Base-by-base conservation (phyloP, 176 grass and related monocot species). In the Zoysia japonica region DNA sequence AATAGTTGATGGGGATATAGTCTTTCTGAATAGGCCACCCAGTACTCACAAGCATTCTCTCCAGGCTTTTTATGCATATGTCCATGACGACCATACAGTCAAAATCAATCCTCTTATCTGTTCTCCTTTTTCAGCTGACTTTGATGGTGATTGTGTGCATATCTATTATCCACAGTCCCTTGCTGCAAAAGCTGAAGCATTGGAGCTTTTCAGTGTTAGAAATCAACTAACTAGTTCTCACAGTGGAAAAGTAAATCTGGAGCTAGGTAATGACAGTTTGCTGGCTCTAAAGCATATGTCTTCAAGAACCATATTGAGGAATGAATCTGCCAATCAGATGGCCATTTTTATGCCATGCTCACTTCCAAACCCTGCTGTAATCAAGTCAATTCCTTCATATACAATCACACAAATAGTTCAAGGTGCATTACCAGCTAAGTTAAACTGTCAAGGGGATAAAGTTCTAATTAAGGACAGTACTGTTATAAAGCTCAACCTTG, bases 41-140 rank as follows among this genome's bases (percentile, higher is more conserved):
- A 98, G 92, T 76, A 98, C 95, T 17, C 92, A 98, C 75, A 98
- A 98, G 14, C 95, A 98, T 51, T 94, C 92, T 36, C 84, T 98
- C 43, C 95, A 98, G 72, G 95, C 95, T 2, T 98, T 98, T 67
- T 86, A 77, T 65, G 95, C 89, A 40, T 98, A 90, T 43, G 64
- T 98, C 62, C 95, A 98, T 44, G 90, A 98, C 28, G 95, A 98
- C 41, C 92, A 98, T 48, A 94, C 92, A 0, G 88, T 98, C 3
- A 98, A 98, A 85, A 98, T 98, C 15, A 98, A 98, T 50, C 95
- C 92, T 11, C 80, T 94, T 20, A 94, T 98, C 47, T 98, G 95
- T 80, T 74, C 83, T 48, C 92, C 90, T 66, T 78, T 98, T 85
- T 72, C 88, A 16, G 95, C 95, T 20, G 95, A 98, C 67, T 98